A percentile compares a stretch with the other conserved stretches of the same genome.
These are phyloP conservation scores for Pistacia integerrima DNA, from an alignment of 345 rosid species.

Conservation along the genomic window DNA sequence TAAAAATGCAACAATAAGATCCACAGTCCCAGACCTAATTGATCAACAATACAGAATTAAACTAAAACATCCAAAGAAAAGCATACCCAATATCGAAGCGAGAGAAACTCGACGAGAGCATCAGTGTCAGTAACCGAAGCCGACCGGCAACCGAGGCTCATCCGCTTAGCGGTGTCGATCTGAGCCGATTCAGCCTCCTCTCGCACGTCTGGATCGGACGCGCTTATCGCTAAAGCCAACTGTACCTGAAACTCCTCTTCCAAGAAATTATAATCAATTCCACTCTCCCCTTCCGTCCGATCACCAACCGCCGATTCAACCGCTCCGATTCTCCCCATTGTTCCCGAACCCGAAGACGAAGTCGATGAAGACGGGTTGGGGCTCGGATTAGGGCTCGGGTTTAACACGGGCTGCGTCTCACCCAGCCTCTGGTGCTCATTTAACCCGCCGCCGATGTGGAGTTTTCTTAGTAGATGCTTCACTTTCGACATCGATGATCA, in stretches of 20 bases:
- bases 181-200: conserved; percentile 85
- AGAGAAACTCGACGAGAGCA: conserved; percentile 61
- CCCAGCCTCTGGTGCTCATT: conserved; percentile 54
- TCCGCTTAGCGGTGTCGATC: conserved; percentile 95
- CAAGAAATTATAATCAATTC: conserved; percentile 65
- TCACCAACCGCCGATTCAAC: conserved; percentile 51
- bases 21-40: conserved; percentile 20
- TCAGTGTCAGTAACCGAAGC: conserved; percentile 50
- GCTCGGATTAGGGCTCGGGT: conserved; percentile 43
- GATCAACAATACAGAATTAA: conserved; percentile 14
- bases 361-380: conserved; percentile 38
- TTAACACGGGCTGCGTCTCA: conserved; percentile 43
- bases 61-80: conserved; percentile 7
- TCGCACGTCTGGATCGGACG: conserved; percentile 69
- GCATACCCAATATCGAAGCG: conserved; percentile 86
- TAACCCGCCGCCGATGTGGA: conserved; percentile 85
- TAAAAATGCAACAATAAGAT: conserved; percentile 23
- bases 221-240: conserved; percentile 93
- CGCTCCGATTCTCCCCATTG: conserved; percentile 51
- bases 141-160: conserved; percentile 73
- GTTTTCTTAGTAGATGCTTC: conserved; percentile 88
- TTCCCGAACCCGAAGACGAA: conserved; percentile 36
- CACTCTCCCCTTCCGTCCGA: conserved; percentile 33
- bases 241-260: conserved; percentile 98
- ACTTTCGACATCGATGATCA: conserved; percentile 88